Base-by-base conservation (phyloP, 176 grass and related monocot species). In the Lolium perenne region DNA sequence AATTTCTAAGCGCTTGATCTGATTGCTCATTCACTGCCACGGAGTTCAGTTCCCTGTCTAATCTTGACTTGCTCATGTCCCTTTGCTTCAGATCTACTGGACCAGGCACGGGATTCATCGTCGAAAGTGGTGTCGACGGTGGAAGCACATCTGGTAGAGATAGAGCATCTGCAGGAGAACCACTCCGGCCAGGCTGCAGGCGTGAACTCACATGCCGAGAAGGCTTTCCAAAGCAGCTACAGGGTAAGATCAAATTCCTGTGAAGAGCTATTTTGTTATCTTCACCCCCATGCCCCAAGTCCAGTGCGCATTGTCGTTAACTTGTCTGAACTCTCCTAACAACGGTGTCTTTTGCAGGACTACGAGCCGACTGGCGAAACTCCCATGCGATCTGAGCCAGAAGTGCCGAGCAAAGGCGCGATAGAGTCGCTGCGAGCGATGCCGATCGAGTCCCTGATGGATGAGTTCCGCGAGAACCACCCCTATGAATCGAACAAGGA, bases 371-470 rank as follows among this genome's bases (percentile, higher is more conserved):
- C 92, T 1, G 94, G 94, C n/a, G 97, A 96, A 35, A 99, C 92
- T 63, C 97, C 97, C 11, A 56, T 79, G 29, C 85, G 94, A 83
- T 94, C 87, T 0, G 97, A 94, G 80, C 73, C 86, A 0, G 86
- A 93, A 1, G 87, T 99, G 8, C 97, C 97, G n/a, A 94, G 94
- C 90, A 99, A 87, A 89, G 80, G 81, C 3, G 13, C 71, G 2
- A 99, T 99, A 1, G 97, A 99, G 85, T 99, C 94, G 6, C 74
- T 99, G 50, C 90, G 92, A 47, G 91, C 97, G 18, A 90, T 99
- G 94, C 97, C 97, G 12, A 88, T 99, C 38, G 94, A 99, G 82
- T 61, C 88, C 40, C 84, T 99, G 25, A 66, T 80, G 35, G 87
- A 84, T 12, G 97, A 99, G 51, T 99, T 99, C 84, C 90, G 94